Evolutionary conservation across 2,329 filamentous ascomycete species (phyloP).

Genomic region (Talaromyces sp.): DNA sequence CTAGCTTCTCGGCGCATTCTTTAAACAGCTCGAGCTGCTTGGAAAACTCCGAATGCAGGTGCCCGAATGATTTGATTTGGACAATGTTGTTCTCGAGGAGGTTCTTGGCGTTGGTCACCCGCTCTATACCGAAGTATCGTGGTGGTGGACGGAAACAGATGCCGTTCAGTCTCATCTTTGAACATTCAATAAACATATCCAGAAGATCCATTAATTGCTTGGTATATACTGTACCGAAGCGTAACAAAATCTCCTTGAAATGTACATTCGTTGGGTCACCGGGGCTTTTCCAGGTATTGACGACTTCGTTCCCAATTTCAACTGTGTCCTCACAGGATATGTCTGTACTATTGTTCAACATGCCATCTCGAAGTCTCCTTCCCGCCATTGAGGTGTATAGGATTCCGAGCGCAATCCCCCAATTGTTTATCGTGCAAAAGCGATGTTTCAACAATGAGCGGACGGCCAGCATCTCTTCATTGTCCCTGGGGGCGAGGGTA

Average conservation of each 20-base stretch:
- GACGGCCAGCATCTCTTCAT: slow-evolving; percentile 6
- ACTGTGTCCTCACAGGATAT: no score
- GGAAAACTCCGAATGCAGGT: slow-evolving; percentile 3
- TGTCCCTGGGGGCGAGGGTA: background rate
- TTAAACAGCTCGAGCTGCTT: slow-evolving; percentile 9
- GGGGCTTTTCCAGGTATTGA: background rate
- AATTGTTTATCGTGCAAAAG: slow-evolving; percentile 7
- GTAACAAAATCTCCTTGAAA: background rate
- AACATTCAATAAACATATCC: slow-evolving; percentile 10
- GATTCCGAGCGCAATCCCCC: slow-evolving; percentile 10
- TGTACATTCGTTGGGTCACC: background rate
- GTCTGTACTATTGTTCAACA: background rate
- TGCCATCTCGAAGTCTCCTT: background rate
- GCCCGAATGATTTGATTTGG: slow-evolving; percentile 5
- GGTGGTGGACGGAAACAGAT: slow-evolving; percentile 10
- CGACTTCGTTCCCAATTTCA: background rate
- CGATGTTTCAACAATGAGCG: slow-evolving; percentile 13
- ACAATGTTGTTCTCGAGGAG: slow-evolving; percentile 21
- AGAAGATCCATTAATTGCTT: slow-evolving; percentile 1
- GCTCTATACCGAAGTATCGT: slow-evolving; percentile 9
- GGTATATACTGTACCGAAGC: background rate
- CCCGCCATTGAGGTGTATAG: slow-evolving; percentile 9
- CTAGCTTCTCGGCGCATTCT: slow-evolving; percentile 7
- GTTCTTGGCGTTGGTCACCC: slow-evolving; percentile 10
- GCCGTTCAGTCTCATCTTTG: slow-evolving; percentile 7